Evolutionary conservation across 371 early-diverging fungal genomes (phyloP).

Genomic region (Batrachochytrium dendrobatidis): DNA sequence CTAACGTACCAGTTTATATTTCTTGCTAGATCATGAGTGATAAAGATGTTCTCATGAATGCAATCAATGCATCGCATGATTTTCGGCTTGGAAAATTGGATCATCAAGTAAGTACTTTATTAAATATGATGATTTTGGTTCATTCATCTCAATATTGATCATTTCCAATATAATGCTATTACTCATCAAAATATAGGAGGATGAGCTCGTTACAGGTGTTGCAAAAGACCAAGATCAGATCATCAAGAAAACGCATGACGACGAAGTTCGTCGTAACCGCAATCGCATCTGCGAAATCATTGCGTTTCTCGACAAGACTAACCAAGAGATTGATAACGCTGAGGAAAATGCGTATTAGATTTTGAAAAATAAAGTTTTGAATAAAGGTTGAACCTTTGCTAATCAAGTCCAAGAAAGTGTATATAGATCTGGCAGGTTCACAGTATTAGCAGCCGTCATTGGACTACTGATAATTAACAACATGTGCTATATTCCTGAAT

Average conservation of each 20-base stretch:
- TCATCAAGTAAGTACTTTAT: slow-evolving; percentile 22
- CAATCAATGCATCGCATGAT: slow-evolving; percentile 45
- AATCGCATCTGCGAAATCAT: slow-evolving; percentile 42
- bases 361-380: no score
- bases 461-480: no score
- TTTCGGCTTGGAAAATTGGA: slow-evolving; percentile 40
- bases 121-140: background rate
- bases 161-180: background rate
- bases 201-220: slow-evolving; percentile 34
- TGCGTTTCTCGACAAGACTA: slow-evolving; percentile 35
- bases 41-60: slow-evolving; percentile 43
- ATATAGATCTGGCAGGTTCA: no score
- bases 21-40: slow-evolving; percentile 34
- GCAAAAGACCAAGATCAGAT: slow-evolving; percentile 31
- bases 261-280: slow-evolving; percentile 37
- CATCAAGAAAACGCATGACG: slow-evolving; percentile 32
- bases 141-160: background rate
- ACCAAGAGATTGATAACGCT: slow-evolving; percentile 38
- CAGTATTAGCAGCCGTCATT: no score
- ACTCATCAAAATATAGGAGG: slow-evolving; percentile 29
- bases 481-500: no score
- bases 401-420: no score
- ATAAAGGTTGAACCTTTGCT: no score
- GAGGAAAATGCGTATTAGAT: slow-evolving; percentile 44
- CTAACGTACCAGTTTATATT: slow-evolving; percentile 1